Conservation (phyloP, 2,329 filamentous ascomycete genomes). For the Paraphoma chrysanthemicola region DNA sequence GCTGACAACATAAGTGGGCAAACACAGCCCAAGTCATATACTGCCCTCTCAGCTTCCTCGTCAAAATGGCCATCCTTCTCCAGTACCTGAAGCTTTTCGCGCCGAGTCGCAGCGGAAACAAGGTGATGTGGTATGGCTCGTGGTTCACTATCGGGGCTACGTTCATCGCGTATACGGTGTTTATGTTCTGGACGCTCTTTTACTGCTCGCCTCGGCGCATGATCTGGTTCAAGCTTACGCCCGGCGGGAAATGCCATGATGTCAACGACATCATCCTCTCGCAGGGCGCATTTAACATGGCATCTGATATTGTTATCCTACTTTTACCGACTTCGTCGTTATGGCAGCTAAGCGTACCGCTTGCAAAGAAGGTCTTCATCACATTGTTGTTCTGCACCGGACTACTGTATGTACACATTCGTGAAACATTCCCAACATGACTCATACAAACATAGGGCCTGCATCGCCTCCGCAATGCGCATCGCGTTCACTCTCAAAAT, state of each 20-base stretch:
- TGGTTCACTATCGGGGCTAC: constrained; percentile 26
- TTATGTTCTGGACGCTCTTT: constrained; percentile 36
- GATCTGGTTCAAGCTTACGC: constrained; percentile 35
- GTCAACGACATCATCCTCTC: constrained; percentile 30
- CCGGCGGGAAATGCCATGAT: constrained; percentile 29
- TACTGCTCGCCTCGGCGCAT: constrained; percentile 31
- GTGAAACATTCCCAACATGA: background rate
- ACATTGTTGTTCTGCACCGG: constrained; percentile 34
- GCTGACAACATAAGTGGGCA: constrained; percentile 24
- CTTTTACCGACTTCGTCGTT: constrained; percentile 29
- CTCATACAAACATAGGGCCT: constrained; percentile 21
- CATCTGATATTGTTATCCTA: constrained; percentile 32
- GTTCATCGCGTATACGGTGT: constrained; percentile 30
- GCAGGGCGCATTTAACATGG: constrained; percentile 34
- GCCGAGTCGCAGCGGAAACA: constrained; percentile 24
- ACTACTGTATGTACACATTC: constrained; percentile 25
- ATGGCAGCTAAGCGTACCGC: constrained; percentile 30
- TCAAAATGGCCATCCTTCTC: constrained; percentile 36
- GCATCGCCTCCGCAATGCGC: constrained; percentile 34
- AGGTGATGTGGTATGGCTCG: constrained; percentile 32
- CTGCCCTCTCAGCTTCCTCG: constrained; percentile 33
- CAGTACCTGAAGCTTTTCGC: constrained; percentile 39
- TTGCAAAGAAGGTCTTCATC: constrained; percentile 31
- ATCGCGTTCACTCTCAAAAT: constrained; percentile 36
- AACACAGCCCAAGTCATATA: constrained; percentile 34